Conservation (phyloP, 179 eudicot genomes). For the Corrigiola litoralis region DNA sequence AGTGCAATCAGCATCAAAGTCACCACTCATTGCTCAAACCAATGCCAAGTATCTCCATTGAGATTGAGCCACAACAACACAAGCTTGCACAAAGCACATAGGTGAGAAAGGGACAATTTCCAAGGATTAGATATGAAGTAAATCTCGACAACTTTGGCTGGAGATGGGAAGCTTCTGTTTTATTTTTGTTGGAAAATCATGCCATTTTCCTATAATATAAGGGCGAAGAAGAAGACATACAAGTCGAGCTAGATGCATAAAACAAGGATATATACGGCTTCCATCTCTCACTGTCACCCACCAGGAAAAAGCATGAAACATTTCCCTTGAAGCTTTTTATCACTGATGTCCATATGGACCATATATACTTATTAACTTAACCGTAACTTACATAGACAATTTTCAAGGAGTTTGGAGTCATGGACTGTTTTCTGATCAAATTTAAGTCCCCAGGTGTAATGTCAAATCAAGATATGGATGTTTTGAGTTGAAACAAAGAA, state of each 20-base stretch:
- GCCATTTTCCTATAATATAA: not conserved
- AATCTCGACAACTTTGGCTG: not conserved
- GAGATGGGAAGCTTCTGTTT: not conserved
- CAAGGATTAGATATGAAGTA: not conserved
- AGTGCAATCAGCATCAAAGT: constrained; percentile 8
- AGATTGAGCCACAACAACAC: not conserved
- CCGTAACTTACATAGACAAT: no score
- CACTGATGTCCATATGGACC: not conserved
- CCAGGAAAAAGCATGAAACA: not conserved
- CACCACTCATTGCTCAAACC: not conserved
- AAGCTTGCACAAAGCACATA: not conserved
- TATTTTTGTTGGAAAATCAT: not conserved
- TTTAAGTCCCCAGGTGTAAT: not conserved
- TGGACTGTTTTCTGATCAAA: no score
- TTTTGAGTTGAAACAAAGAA: not conserved
- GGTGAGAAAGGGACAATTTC: constrained; percentile 1
- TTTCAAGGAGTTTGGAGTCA: no score
- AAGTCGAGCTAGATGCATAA: not conserved
- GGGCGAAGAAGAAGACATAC: not conserved
- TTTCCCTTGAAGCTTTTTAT: not conserved
- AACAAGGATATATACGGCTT: not conserved
- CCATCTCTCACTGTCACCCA: not conserved
- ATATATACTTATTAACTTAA: not conserved
- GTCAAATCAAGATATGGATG: not conserved
- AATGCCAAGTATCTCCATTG: constrained; percentile 3